phyloP scores from a whole-genome alignment of 768 basidiomycete species.

The Termitomyces sp. region DNA sequence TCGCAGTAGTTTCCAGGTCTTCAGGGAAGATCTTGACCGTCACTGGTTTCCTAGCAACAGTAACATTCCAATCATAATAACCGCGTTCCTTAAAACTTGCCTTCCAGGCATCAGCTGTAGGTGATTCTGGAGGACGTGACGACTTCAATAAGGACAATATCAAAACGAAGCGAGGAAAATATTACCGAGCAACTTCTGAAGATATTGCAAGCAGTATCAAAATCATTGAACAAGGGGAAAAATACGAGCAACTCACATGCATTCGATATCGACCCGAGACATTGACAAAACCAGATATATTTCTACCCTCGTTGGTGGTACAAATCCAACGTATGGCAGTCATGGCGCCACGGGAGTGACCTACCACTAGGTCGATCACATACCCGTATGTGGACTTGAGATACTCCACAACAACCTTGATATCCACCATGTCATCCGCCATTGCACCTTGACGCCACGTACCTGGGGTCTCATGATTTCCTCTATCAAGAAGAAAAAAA shows the following conservation, averaged over 20 bases:
- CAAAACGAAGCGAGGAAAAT: slow-evolving; percentile 6
- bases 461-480: slow-evolving; percentile 73
- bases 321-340: slow-evolving; percentile 65
- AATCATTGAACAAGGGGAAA: not conserved
- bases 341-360: slow-evolving; percentile 76
- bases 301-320: slow-evolving; percentile 49
- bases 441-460: slow-evolving; percentile 57
- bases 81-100: slow-evolving; percentile 50
- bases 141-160: not conserved
- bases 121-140: slow-evolving; percentile 19
- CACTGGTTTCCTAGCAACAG: slow-evolving; percentile 59
- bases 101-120: slow-evolving; percentile 33
- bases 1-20: slow-evolving; percentile 56
- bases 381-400: slow-evolving; percentile 60
- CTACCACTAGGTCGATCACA: slow-evolving; percentile 61
- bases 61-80: slow-evolving; percentile 54
- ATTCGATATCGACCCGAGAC: slow-evolving; percentile 76
- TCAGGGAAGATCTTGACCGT: slow-evolving; percentile 47
- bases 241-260: slow-evolving; percentile 43
- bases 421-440: slow-evolving; percentile 57
- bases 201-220: not conserved
- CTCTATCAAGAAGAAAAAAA: slow-evolving; percentile 34
- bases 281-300: slow-evolving; percentile 62
- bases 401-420: slow-evolving; percentile 58
- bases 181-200: slow-evolving; percentile 40